phyloP scores from a whole-genome alignment of 306 rosid genomes.

The Begonia fuchsioides region DNA sequence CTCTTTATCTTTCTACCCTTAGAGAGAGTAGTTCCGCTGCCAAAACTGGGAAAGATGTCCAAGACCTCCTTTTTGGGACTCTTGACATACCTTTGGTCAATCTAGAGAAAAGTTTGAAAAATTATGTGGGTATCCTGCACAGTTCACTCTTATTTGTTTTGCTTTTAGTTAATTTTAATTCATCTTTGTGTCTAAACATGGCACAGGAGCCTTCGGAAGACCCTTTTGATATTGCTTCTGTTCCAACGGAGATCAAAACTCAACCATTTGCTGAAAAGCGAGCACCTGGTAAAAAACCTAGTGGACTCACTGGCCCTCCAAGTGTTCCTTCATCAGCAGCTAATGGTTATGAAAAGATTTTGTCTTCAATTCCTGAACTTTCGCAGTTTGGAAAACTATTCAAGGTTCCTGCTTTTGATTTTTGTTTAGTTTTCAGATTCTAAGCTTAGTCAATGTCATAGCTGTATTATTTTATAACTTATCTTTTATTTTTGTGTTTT shows the following conservation, averaged over 20 bases:
- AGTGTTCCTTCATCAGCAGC: conserved; percentile 53
- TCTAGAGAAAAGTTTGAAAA: conserved; percentile 79
- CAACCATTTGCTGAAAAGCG: conserved; percentile 88
- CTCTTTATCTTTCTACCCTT: conserved; percentile 76
- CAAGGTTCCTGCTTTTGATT: conserved; percentile 42
- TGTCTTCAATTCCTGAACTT: conserved; percentile 55
- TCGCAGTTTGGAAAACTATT: conserved; percentile 71
- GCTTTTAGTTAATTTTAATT: conserved; percentile 12
- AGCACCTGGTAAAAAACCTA: conserved; percentile 73
- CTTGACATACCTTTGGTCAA: conserved; percentile 75
- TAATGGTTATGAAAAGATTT: conserved; percentile 67
- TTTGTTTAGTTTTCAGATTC: neutral
- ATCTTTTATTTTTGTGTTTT: conserved; percentile 11
- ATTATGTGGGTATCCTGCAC: conserved; percentile 38
- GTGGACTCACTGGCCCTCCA: conserved; percentile 71
- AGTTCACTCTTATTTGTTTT: conserved; percentile 9
- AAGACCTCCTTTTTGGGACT: conserved; percentile 71
- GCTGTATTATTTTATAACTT: neutral
- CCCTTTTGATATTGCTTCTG: conserved; percentile 67
- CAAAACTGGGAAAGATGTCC: conserved; percentile 55
- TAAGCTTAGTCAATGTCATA: conserved; percentile 3
- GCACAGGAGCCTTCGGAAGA: conserved; percentile 82
- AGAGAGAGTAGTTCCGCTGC: conserved; percentile 68
- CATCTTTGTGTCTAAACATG: conserved; percentile 7
- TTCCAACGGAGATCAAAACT: conserved; percentile 73